Percentiles rank a stretch among this genome's conserved stretches.
Conservation (phyloP, 768 basidiomycete genomes). For the Boletus coccyginus region DNA sequence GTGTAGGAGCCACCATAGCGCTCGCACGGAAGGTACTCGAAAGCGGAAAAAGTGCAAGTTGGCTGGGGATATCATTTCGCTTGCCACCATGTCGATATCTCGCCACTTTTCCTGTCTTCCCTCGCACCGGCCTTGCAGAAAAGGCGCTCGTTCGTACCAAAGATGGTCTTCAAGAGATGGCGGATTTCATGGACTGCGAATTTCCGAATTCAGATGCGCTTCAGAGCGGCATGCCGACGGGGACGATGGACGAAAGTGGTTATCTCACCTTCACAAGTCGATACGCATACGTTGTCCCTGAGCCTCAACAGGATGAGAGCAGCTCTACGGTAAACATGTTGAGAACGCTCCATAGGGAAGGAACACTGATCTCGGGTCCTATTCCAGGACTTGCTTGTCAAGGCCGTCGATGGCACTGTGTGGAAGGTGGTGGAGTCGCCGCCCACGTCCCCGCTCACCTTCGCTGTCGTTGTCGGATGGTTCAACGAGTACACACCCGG, state of each 20-base stretch:
- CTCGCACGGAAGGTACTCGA: neutral
- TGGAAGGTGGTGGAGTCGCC: neutral
- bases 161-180: neutral
- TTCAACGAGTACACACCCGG: neutral
- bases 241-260: neutral
- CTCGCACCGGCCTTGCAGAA: neutral
- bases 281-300: neutral
- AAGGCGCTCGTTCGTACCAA: constrained; percentile 1
- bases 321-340: neutral
- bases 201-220: neutral
- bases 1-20: neutral
- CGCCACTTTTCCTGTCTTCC: neutral
- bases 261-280: neutral
- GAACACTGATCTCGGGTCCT: neutral
- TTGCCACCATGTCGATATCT: constrained; percentile 1
- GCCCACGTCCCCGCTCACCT: neutral
- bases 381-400: neutral
- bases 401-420: neutral
- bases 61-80: neutral
- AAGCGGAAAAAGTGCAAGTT: neutral
- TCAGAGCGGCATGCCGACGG: neutral
- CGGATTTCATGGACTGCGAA: neutral
- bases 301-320: neutral
- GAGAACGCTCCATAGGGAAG: neutral
- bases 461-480: neutral